Base-by-base conservation (phyloP, 495 filamentous ascomycete species). In the Hypoxylon fuscum region DNA sequence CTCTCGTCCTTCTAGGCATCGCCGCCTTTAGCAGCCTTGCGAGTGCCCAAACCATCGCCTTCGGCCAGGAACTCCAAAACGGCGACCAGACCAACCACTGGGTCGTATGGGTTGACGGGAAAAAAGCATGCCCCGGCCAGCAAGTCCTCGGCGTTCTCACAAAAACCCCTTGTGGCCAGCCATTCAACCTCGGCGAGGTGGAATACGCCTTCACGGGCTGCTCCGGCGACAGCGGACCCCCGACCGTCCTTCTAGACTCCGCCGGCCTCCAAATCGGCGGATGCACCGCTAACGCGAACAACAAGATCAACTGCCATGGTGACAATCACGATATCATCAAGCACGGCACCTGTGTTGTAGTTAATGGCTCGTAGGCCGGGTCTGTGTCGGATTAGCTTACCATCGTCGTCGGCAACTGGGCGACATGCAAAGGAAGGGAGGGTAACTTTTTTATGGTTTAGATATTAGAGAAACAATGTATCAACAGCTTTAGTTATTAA, bases 71-170 rank as follows among this genome's bases (percentile, higher is more conserved):
- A 20, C 59, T 63, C 8, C 59, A 63, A 43, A 56, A 56, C 51
- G 4, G 45, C 37, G 59, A 63, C 52, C 51, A 63, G 46, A 41
- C 59, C 35, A 63, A 63, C 45, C 59, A 63, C 52, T 63, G 59
- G 59, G 51, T 63, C 12, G 23, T 29, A 15, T 63, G 59, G 59
- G 45, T 50, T 11, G 59, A 63, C 43, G 59, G 59, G 5, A 12
- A 63, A 12, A 46, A 29, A 7, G 51, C 59, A 1, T 63, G 59
- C 59, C 43, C 51, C n/a, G 41, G 31, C 42, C 27, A 29, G 41
- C 23, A 23, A 32, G 49, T 51, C 35, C 32, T 61, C 17, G 34
- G n/a, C 6, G 40, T 48, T 9, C 54, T 57, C 5, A 21, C 17
- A 2, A 7, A 23, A 6, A 32, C 31, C 31, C 31, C 31, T 8